A percentile compares a stretch with the other conserved stretches of the same genome.
These are phyloP conservation scores for Ophiocordyceps camponoti-leonardi DNA, from an alignment of 2,329 filamentous ascomycete species.

Conservation along the genomic window DNA sequence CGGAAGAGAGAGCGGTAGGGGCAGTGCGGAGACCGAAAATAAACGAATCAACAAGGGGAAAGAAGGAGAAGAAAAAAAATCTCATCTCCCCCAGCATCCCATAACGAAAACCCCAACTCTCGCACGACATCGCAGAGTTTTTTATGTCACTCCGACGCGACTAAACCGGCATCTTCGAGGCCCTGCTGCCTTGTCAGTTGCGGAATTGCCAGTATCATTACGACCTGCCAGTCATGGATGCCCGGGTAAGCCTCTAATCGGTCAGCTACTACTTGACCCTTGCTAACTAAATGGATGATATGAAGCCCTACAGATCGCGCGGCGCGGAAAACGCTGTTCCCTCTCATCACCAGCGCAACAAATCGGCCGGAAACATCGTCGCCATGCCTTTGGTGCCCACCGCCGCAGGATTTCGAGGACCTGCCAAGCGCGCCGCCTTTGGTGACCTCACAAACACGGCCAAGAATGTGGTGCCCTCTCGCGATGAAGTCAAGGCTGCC, in stretches of 20 bases:
- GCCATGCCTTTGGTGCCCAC: conserved; percentile 9
- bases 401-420: conserved; percentile 16
- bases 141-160: conserved; percentile 6
- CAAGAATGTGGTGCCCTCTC: conserved; percentile 14
- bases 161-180: conserved; percentile 1
- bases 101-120: background rate
- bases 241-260: conserved; percentile 13
- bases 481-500: conserved; percentile 16
- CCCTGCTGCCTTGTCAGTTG: conserved; percentile 2
- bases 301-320: conserved; percentile 22
- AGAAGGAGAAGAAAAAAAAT: background rate
- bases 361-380: conserved; percentile 50
- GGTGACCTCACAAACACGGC: conserved; percentile 65
- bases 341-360: conserved; percentile 60
- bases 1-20: background rate
- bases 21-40: too few species aligned
- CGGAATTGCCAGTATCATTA: background rate
- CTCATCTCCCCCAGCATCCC: background rate
- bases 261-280: too few species aligned
- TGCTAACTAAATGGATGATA: background rate
- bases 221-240: conserved; percentile 14
- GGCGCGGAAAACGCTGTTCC: conserved; percentile 36
- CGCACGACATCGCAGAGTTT: background rate
- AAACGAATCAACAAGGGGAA: background rate
- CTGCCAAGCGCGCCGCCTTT: conserved; percentile 62